A percentile compares a stretch with the other conserved stretches of the same genome.
phyloP scores from a whole-genome alignment of 176 grass and related monocot genomes.

The Bromus sterilis region DNA sequence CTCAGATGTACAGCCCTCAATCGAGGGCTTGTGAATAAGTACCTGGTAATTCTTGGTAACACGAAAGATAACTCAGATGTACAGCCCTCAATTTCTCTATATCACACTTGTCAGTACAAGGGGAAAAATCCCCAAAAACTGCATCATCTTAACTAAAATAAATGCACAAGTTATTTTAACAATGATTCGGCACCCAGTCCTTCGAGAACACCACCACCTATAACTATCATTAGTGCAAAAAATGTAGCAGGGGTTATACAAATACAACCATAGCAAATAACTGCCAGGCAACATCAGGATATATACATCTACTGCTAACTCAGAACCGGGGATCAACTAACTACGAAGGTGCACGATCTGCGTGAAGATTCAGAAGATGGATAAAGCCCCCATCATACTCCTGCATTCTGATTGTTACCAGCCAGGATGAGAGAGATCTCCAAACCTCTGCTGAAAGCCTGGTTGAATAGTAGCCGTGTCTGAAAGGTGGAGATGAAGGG shows the following conservation, averaged over 20 bases:
- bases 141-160: background rate
- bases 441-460: conserved; percentile 92
- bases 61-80: too few species aligned
- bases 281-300: conserved; percentile 5
- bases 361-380: background rate
- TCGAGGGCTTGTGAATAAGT: too few species aligned
- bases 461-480: conserved; percentile 85
- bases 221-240: background rate
- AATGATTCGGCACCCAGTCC: background rate
- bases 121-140: background rate
- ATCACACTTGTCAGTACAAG: background rate
- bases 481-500: conserved; percentile 90
- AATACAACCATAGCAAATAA: background rate
- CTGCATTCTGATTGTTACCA: conserved; percentile 83
- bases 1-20: too few species aligned
- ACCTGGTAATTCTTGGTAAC: too few species aligned
- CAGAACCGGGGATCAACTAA: background rate
- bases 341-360: background rate
- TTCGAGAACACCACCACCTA: background rate
- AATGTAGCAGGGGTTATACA: background rate
- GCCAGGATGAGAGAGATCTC: conserved; percentile 95
- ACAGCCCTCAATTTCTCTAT: background rate
- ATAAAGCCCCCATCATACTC: conserved; percentile 22
- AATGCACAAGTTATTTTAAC: background rate
- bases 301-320: conserved; percentile 34